Evolutionary conservation across 2,329 filamentous ascomycete species (phyloP).

Genomic region (Lachnellula hyalina): DNA sequence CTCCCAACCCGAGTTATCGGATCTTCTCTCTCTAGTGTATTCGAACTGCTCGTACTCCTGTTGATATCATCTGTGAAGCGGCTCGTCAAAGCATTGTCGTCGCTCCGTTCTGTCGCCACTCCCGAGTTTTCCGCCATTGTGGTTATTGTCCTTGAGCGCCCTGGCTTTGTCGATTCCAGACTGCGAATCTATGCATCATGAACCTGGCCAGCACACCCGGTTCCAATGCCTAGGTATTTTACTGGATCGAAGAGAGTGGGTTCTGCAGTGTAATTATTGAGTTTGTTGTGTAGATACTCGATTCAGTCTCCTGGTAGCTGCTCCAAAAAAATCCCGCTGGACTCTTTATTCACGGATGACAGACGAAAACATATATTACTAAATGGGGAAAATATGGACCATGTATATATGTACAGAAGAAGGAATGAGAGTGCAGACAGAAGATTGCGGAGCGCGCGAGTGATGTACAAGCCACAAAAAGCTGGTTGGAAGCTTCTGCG

Average conservation of each 20-base stretch:
- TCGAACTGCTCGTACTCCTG: background rate
- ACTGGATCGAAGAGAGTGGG: background rate
- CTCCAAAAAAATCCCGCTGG: background rate
- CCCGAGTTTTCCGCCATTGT: background rate
- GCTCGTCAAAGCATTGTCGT: background rate
- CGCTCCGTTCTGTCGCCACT: conserved; percentile 2
- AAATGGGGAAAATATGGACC: background rate
- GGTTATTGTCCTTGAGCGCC: background rate
- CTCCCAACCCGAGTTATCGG: conserved; percentile 24
- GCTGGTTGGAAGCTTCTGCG: background rate
- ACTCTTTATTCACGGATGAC: background rate
- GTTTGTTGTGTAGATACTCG: no score
- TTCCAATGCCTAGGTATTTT: background rate
- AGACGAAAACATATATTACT: background rate
- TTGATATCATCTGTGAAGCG: background rate
- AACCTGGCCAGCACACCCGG: background rate
- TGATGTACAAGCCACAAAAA: background rate
- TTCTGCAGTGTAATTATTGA: background rate
- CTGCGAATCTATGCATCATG: background rate
- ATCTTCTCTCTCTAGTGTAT: conserved; percentile 1
- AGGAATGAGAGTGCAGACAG: background rate
- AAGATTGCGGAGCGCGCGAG: background rate
- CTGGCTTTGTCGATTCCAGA: background rate
- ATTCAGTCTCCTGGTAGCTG: background rate
- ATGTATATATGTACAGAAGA: background rate